A percentile compares a stretch with the other conserved stretches of the same genome.
phyloP scores from a whole-genome alignment of 768 basidiomycete genomes.

The Lactarius deliciosus region DNA sequence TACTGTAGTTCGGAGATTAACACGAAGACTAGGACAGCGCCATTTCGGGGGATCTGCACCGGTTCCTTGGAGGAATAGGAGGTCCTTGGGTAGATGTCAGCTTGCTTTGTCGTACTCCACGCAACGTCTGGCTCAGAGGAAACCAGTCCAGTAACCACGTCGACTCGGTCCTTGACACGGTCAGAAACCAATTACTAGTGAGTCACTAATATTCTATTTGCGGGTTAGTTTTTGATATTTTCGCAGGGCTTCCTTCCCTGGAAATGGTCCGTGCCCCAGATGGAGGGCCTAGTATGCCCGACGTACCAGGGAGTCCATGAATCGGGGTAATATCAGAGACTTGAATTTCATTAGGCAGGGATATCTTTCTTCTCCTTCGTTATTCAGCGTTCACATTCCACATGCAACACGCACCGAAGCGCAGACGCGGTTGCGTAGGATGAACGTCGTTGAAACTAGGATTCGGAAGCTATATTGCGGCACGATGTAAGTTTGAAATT shows the following conservation, averaged over 20 bases:
- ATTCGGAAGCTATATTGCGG: background rate
- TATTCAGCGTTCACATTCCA: background rate
- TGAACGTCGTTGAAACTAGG: background rate
- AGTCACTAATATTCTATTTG: background rate
- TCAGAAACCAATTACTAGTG: background rate
- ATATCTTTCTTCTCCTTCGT: background rate
- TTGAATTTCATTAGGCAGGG: background rate
- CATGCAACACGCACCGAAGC: background rate
- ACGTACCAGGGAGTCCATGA: too few species aligned
- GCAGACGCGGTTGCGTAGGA: background rate
- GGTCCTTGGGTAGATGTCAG: background rate
- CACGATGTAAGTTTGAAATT: too few species aligned
- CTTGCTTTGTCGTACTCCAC: background rate
- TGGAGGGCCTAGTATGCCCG: too few species aligned
- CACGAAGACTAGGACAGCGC: background rate
- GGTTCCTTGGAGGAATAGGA: background rate
- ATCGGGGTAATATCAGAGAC: background rate
- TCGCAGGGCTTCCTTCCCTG: too few species aligned
- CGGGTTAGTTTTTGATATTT: background rate
- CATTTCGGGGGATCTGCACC: background rate
- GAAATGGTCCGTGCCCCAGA: too few species aligned
- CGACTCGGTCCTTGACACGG: background rate
- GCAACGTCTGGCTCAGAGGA: background rate
- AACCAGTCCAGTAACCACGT: background rate
- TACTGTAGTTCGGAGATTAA: conserved; percentile 1